Evolutionary conservation across 2,329 filamentous ascomycete genomes (phyloP).

Genomic region (Aureobasidium sp.): DNA sequence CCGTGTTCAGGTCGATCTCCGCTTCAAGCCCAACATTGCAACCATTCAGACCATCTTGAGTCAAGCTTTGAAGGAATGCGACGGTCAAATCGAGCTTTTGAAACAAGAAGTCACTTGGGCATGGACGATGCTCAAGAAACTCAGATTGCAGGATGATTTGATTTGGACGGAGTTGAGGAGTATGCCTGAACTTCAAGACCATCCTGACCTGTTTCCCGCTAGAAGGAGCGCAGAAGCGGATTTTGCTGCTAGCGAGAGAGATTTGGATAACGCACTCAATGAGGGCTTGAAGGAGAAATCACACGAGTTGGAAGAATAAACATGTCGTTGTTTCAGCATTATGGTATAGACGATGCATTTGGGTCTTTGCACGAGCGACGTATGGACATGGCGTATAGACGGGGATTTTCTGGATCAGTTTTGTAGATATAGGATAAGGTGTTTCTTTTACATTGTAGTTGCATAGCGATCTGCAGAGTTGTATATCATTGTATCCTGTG

Average conservation of each 20-base stretch:
- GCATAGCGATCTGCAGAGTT: background rate
- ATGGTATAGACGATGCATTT: no score
- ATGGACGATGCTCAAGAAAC: background rate
- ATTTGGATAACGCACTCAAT: background rate
- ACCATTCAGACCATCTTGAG: slow-evolving; percentile 8
- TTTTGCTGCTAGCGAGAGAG: no score
- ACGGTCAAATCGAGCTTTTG: background rate
- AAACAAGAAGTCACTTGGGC: slow-evolving; percentile 1
- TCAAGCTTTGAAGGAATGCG: background rate
- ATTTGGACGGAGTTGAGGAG: background rate
- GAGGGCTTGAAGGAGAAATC: background rate
- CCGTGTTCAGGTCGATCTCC: background rate
- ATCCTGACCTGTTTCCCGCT: background rate
- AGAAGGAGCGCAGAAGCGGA: background rate
- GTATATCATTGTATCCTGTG: no score
- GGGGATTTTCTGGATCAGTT: background rate
- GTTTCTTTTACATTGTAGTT: background rate
- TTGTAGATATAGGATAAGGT: background rate
- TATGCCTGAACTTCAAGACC: background rate
- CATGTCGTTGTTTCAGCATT: background rate
- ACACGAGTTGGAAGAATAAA: background rate
- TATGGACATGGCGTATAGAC: background rate
- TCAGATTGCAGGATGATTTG: background rate
- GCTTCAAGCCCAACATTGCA: background rate
- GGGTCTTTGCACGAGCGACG: background rate